Base-by-base conservation (phyloP, 1,284 basidiomycete species). In the Earliella scabrosa region DNA sequence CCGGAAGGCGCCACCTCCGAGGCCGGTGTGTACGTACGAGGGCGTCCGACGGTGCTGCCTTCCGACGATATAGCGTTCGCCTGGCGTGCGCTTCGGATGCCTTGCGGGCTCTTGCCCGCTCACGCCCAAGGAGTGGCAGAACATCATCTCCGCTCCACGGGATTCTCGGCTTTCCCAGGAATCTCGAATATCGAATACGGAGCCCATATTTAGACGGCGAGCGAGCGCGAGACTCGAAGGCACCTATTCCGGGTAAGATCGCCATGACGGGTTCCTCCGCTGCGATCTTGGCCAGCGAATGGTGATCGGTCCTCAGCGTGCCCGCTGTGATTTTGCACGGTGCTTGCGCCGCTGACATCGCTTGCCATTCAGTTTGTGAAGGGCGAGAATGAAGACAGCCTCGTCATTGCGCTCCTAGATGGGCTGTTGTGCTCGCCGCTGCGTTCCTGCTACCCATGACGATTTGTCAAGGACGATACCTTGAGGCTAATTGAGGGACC, bases 131-230 rank as follows among this genome's bases (percentile, higher is more conserved):
- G 24, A 20, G n/a, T 41, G 45, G 14, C 52, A 32, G 45, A 32
- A 40, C 38, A 40, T 53, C 39, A 54, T 54, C 39, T 54, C 52
- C 52, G 52, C 45, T 32, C 32, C 29, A 39, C 52, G 52, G 52
- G 36, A 31, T 40, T 44, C 45, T 54, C 52, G 45, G 52, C 13
- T 14, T 54, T 54, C 52, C 31, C 52, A 54, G 23, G 45, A 34
- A 24, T 29, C 31, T 29, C 32, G 45, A 29, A 54, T 35, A 43
- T 54, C 23, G 18, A 51, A 48, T 48, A 47, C 11, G 14, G 26
- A 18, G 13, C 29, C 39, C 49, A 35, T 41, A 36, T 36, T 35
- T 48, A 35, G 39, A 27, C 41, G 23, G 23, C 24, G 27, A 24
- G 24, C 23, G 45, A 40, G 45, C 29, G 26, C 52, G 40, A 23